Percentiles rank a stretch among this genome's conserved stretches.
These are phyloP conservation scores for Populus pruinosa DNA, from an alignment of 345 rosid genomes.

Conservation along the genomic window DNA sequence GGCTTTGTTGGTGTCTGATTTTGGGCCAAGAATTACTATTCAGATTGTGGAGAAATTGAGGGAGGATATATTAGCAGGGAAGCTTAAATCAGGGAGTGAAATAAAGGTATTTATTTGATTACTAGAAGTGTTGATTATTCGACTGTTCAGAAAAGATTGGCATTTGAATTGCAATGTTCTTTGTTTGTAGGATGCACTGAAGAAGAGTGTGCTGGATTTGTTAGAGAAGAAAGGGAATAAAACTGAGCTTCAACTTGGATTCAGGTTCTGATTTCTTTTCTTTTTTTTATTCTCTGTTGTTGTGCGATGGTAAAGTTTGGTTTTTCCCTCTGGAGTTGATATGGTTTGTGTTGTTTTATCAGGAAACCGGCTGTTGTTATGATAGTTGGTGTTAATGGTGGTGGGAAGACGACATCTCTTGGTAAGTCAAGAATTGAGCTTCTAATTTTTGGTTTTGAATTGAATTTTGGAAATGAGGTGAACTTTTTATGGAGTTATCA, in stretches of 20 bases:
- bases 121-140: background rate
- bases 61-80: slow-evolving; percentile 75
- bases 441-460: background rate
- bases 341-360: slow-evolving; percentile 14
- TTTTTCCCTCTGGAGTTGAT: slow-evolving; percentile 9
- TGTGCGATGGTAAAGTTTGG: background rate
- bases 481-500: background rate
- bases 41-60: slow-evolving; percentile 85
- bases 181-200: slow-evolving; percentile 67
- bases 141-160: background rate
- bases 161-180: background rate
- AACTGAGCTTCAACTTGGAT: slow-evolving; percentile 83
- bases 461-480: background rate
- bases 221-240: slow-evolving; percentile 61
- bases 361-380: slow-evolving; percentile 92
- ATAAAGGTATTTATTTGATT: slow-evolving; percentile 54
- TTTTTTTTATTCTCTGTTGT: background rate
- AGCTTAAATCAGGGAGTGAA: slow-evolving; percentile 84
- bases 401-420: slow-evolving; percentile 97
- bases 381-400: slow-evolving; percentile 92
- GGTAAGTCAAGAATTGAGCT: slow-evolving; percentile 42
- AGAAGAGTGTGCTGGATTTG: slow-evolving; percentile 68
- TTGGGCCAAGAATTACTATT: slow-evolving; percentile 83
- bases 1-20: slow-evolving; percentile 88
- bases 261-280: slow-evolving; percentile 43